These are phyloP conservation scores for Rhizomucor pusillus DNA, from an alignment of 371 early-diverging fungal genomes.

Conservation along the genomic window DNA sequence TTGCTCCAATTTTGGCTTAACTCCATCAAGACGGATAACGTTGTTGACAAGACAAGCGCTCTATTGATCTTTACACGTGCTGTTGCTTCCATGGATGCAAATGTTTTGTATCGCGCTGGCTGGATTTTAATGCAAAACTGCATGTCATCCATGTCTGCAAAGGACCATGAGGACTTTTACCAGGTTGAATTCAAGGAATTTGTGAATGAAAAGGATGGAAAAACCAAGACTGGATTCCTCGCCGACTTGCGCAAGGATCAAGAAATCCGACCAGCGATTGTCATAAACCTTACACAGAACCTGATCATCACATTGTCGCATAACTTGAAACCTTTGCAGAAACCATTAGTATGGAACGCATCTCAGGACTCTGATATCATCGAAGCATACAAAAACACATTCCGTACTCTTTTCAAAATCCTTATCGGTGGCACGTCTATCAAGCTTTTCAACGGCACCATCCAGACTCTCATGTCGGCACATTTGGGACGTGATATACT, in stretches of 20 bases:
- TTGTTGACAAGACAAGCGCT: slow-evolving; percentile 22
- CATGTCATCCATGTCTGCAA: not conserved
- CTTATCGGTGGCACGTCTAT: slow-evolving; percentile 30
- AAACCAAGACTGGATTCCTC: no score
- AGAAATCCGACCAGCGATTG: no score
- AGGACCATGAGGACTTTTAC: not conserved
- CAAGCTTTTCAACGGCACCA: slow-evolving; percentile 48
- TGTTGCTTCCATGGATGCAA: not conserved
- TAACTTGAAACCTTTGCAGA: no score
- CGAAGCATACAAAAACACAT: no score
- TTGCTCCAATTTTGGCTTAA: slow-evolving; percentile 26
- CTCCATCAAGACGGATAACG: slow-evolving; percentile 17
- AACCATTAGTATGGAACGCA: no score
- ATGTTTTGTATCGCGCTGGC: no score
- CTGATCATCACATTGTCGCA: no score
- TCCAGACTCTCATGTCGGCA: slow-evolving; percentile 51
- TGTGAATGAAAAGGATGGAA: not conserved
- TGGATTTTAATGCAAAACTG: not conserved
- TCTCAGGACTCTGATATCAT: no score
- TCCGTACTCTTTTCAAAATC: no score
- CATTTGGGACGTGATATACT: slow-evolving; percentile 53
- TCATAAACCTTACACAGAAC: not conserved
- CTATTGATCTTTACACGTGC: slow-evolving; percentile 26
- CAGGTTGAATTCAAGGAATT: not conserved
- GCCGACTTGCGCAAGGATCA: no score